Evolutionary conservation across 2,329 filamentous ascomycete genomes (phyloP).

Genomic region (Aspergillus sp.): DNA sequence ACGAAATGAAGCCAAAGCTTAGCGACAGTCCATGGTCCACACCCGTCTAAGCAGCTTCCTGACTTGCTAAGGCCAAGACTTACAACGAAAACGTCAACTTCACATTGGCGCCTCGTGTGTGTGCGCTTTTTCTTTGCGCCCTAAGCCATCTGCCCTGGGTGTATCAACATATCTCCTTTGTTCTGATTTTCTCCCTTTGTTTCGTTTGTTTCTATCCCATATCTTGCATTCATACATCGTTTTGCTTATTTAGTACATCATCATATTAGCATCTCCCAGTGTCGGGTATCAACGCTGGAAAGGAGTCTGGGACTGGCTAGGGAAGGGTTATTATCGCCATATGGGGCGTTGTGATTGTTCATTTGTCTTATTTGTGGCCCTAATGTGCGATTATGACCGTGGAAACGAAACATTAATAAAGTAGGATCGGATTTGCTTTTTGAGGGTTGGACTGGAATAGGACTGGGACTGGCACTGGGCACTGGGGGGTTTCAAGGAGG

Average conservation of each 20-base stretch:
- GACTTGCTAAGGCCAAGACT: background rate
- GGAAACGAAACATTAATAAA: conserved; percentile 28
- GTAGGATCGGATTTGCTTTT: conserved; percentile 24
- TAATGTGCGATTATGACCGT: conserved; percentile 15
- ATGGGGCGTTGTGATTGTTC: conserved; percentile 20
- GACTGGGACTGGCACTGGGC: conserved; percentile 24
- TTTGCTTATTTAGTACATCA: conserved; percentile 25
- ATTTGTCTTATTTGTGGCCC: conserved; percentile 19
- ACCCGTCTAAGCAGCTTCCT: conserved; percentile 30
- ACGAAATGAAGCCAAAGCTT: conserved; percentile 62
- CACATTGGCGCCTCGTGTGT: background rate
- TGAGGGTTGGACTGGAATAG: conserved; percentile 23
- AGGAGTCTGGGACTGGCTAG: conserved; percentile 26
- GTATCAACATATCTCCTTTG: conserved; percentile 26
- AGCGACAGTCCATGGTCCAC: conserved; percentile 44
- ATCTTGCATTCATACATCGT: conserved; percentile 23
- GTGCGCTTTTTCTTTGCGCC: too few relatives aligned
- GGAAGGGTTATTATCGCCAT: conserved; percentile 20
- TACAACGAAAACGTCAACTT: background rate
- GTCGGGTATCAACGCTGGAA: conserved; percentile 27
- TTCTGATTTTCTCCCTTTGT: conserved; percentile 25
- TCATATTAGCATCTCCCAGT: conserved; percentile 29
- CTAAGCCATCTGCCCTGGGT: background rate
- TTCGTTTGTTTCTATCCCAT: conserved; percentile 19
- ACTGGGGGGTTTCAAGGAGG: conserved; percentile 18